phyloP scores from a whole-genome alignment of 108 stramenopile genomes.

The Parmales sp. region DNA sequence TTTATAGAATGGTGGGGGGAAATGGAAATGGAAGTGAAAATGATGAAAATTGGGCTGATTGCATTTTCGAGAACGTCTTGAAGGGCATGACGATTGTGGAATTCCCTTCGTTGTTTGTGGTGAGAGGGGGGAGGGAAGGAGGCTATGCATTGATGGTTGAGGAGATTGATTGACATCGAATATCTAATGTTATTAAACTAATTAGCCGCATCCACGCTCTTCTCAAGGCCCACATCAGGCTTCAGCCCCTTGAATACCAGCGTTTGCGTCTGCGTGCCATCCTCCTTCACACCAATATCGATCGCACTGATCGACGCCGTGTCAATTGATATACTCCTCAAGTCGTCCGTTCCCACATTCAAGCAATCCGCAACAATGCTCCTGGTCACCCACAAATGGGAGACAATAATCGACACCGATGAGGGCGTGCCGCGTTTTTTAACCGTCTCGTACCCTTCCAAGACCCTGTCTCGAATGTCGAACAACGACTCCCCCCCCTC shows the following conservation, averaged over 20 bases:
- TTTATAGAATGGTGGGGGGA: no score
- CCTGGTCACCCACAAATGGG: conserved; percentile 76
- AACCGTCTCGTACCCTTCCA: background rate
- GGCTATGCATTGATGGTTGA: no score
- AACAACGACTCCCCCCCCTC: conserved; percentile 60
- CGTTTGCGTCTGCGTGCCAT: conserved; percentile 26
- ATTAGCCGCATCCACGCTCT: conserved; percentile 64
- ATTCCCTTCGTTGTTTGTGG: no score
- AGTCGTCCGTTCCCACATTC: conserved; percentile 51
- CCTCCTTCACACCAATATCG: conserved; percentile 49
- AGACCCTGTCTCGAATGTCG: background rate
- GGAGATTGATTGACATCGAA: no score
- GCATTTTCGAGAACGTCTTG: no score
- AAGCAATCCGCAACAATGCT: conserved; percentile 63
- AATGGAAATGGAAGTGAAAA: no score
- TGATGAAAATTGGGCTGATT: no score
- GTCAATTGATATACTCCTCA: conserved; percentile 55
- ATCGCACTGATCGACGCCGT: conserved; percentile 73
- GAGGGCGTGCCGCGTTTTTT: conserved; percentile 35
- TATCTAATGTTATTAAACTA: no score
- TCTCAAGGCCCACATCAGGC: conserved; percentile 57
- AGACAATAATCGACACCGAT: conserved; percentile 54
- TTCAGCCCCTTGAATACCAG: conserved; percentile 75
- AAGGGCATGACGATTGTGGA: no score
- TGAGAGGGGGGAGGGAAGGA: no score